Percentiles rank a stretch among this genome's conserved stretches.
Evolutionary conservation across 768 basidiomycete species (phyloP).

Genomic region (Suillus ampliporus): DNA sequence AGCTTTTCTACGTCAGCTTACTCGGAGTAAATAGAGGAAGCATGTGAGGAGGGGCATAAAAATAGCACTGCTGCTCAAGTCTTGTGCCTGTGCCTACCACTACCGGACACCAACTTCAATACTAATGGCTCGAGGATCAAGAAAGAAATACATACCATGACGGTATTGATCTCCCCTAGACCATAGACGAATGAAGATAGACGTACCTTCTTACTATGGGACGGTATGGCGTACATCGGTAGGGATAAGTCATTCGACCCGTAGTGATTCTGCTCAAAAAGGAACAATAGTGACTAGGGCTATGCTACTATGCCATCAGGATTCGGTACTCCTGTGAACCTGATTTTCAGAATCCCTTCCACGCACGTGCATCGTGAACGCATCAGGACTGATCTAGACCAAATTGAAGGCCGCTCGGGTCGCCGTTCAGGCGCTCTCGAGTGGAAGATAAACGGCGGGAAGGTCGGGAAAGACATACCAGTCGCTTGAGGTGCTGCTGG

Average conservation of each 20-base stretch:
- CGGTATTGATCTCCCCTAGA: too few relatives aligned
- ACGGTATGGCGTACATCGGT: background rate
- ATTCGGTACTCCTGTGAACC: background rate
- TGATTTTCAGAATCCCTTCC: conserved; percentile 7
- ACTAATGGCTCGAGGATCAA: background rate
- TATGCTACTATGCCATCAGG: background rate
- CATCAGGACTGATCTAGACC: background rate
- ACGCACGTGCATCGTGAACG: conserved; percentile 2
- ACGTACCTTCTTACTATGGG: too few relatives aligned
- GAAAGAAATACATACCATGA: background rate
- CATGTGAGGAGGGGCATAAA: background rate
- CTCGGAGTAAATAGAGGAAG: too few relatives aligned
- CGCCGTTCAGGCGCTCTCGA: background rate
- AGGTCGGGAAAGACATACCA: background rate
- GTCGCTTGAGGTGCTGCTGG: background rate
- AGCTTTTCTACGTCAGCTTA: background rate
- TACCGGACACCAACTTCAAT: background rate
- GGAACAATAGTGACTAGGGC: background rate
- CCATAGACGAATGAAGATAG: too few relatives aligned
- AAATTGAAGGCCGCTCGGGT: background rate
- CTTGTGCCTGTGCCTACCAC: conserved; percentile 7
- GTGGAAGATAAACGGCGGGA: background rate
- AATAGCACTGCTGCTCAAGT: background rate
- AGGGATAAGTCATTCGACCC: background rate
- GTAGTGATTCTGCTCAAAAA: background rate